These are phyloP conservation scores for Cornus florida DNA, from an alignment of 148 eudicot species.

Conservation along the genomic window DNA sequence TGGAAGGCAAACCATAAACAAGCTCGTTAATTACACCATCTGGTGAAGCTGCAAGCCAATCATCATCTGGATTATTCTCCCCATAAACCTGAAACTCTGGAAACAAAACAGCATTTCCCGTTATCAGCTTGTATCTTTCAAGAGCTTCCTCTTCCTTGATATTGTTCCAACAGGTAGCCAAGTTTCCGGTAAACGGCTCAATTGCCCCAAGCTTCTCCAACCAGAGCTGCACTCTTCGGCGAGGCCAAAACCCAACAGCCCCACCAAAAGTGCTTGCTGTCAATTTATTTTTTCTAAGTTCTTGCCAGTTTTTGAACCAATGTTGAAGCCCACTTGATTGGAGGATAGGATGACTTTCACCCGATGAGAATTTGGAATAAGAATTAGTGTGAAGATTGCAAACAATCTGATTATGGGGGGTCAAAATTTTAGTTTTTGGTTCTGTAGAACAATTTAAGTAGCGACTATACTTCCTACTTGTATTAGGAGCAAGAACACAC, in stretches of 20 bases:
- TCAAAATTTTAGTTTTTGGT: not conserved
- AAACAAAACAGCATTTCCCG: slow-evolving; percentile 51
- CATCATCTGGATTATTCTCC: slow-evolving; percentile 35
- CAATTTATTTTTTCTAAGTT: slow-evolving; percentile 51
- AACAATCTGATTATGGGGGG: not conserved
- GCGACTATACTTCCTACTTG: slow-evolving; percentile 3
- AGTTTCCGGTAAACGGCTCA: slow-evolving; percentile 63
- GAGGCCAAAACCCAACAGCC: slow-evolving; percentile 73
- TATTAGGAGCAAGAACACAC: not conserved
- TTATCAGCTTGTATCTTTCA: slow-evolving; percentile 67
- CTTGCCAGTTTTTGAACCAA: slow-evolving; percentile 81
- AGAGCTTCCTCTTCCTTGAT: slow-evolving; percentile 83
- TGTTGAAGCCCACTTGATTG: slow-evolving; percentile 50
- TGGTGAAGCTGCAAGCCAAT: slow-evolving; percentile 85
- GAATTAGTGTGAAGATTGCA: not conserved
- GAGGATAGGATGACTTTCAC: slow-evolving; percentile 35
- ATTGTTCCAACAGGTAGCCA: slow-evolving; percentile 78
- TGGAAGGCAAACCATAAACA: slow-evolving; percentile 46
- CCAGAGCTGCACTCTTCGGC: slow-evolving; percentile 70
- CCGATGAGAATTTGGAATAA: not conserved
- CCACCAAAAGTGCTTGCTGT: slow-evolving; percentile 76
- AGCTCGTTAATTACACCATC: slow-evolving; percentile 60
- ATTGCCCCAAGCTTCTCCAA: slow-evolving; percentile 72
- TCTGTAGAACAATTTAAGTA: not conserved
- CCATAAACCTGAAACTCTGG: slow-evolving; percentile 62